Conservation (phyloP, 139 green algal species). For the Chlamydomonas sphaeroides region DNA sequence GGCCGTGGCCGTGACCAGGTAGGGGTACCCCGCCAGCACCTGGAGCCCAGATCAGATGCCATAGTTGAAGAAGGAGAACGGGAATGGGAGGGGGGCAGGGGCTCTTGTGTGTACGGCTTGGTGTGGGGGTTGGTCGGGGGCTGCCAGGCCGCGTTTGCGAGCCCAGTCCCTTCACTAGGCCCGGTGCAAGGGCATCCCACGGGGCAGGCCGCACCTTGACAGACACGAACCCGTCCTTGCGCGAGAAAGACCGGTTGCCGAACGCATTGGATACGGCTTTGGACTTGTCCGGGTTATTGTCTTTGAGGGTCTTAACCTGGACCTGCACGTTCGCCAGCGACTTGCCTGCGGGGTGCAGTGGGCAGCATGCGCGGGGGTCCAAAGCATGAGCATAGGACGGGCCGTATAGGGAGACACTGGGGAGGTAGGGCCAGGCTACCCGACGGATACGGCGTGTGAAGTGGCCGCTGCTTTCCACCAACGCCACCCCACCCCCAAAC, state of each 20-base stretch:
- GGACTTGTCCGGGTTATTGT: conserved; percentile 1
- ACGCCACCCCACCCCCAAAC: neutral
- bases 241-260: conserved; percentile 28
- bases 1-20: conserved; percentile 44
- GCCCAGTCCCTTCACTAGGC: too few relatives aligned
- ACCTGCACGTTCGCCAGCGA: conserved; percentile 33
- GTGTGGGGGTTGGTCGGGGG: too few relatives aligned
- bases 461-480: neutral
- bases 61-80: too few relatives aligned
- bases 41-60: neutral
- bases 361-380: too few relatives aligned
- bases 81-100: too few relatives aligned
- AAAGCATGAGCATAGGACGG: too few relatives aligned
- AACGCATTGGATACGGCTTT: conserved; percentile 39
- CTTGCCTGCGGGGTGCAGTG: conserved; percentile 40
- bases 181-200: too few relatives aligned
- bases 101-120: too few relatives aligned
- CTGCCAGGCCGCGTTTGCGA: too few relatives aligned
- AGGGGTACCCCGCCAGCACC: conserved; percentile 36
- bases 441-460: too few relatives aligned
- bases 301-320: conserved; percentile 10
- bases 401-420: neutral
- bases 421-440: neutral
- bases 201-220: conserved; percentile 19
- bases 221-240: conserved; percentile 21